phyloP scores from a whole-genome alignment of 2,329 filamentous ascomycete species.

The Colletotrichum zoysiae region DNA sequence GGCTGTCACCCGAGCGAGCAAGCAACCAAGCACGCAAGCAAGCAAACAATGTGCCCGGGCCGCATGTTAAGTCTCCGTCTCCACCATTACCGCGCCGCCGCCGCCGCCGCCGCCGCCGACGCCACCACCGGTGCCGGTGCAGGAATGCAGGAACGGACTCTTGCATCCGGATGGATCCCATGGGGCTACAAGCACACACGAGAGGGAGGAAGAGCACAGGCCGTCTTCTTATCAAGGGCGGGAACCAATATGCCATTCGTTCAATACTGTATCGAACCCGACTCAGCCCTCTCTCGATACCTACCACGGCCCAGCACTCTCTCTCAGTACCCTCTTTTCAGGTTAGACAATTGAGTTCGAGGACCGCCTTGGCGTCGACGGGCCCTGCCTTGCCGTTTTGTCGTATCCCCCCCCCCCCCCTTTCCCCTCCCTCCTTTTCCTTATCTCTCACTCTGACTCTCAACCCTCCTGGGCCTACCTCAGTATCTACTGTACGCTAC shows the following conservation, averaged over 20 bases:
- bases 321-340: constrained; percentile 4
- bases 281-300: constrained; percentile 26
- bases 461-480: neutral
- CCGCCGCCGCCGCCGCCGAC: constrained; percentile 7
- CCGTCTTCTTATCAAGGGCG: constrained; percentile 9
- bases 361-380: constrained; percentile 26
- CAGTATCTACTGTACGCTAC: constrained; percentile 1
- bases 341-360: constrained; percentile 26
- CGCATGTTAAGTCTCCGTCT: constrained; percentile 32
- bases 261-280: constrained; percentile 34
- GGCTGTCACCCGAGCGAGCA: constrained; percentile 21
- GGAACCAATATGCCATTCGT: constrained; percentile 29
- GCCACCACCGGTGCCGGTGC: constrained; percentile 19
- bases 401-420: neutral
- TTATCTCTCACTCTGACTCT: neutral
- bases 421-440: neutral
- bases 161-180: constrained; percentile 13
- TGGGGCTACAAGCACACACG: neutral
- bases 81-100: constrained; percentile 17
- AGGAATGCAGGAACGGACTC: constrained; percentile 36
- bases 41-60: constrained; percentile 39
- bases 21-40: constrained; percentile 28
- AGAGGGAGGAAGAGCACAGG: constrained; percentile 14
- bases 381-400: constrained; percentile 2
- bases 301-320: constrained; percentile 12